Base-by-base conservation (phyloP, 768 basidiomycete genomes). In the Termitomyces titanicus region DNA sequence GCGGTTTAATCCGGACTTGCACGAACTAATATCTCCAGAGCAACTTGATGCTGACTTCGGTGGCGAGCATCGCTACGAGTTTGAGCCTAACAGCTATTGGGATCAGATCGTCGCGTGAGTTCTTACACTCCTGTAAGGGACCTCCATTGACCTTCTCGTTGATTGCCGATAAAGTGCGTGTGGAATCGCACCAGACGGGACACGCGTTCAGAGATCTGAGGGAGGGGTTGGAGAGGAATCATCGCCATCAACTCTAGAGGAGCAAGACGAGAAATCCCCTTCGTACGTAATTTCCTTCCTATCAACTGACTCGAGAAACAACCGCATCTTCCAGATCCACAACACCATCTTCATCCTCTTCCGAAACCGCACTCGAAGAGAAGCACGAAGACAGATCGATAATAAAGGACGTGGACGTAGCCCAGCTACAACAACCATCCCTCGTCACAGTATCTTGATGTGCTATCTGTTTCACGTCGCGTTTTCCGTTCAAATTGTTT, bases 1-100 rank as follows among this genome's bases (percentile, higher is more conserved):
- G 86, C 84, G 87, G 22, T 94, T 95, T 69, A 95, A 95, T 65
- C 92, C 93, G 4, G 79, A 92, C 61, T 75, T 95, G 5, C 68
- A 79, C 37, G 88, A 91, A 56, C 82, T 95, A 42, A 78, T 94
- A 20, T 88, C 91, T 5, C 72, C 70, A 7, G 79, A 80, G 4
- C 92, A 94, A 53, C 80, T 94, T 9, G 92, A 93, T 64, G 80
- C 84, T 1, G 89, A 89, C 60, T 92, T 94, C 66, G 92, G 90
- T 13, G 92, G 92, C 1, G 79, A 85, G 2, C 82, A 84, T 67
- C 79, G 81, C 54, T 92, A 79, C 59, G 77, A 89, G 62, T 94
- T 88, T 66, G 85, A 93, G 54, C 78, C 82, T 13, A 74, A 81
- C 34, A 79, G 72, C 35, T 93, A 94, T 66, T 94, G 92, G 92